A percentile compares a stretch with the other conserved stretches of the same genome.
phyloP scores from a whole-genome alignment of 1,139 yeast genomes.

The Geotrichum bryndzae region DNA sequence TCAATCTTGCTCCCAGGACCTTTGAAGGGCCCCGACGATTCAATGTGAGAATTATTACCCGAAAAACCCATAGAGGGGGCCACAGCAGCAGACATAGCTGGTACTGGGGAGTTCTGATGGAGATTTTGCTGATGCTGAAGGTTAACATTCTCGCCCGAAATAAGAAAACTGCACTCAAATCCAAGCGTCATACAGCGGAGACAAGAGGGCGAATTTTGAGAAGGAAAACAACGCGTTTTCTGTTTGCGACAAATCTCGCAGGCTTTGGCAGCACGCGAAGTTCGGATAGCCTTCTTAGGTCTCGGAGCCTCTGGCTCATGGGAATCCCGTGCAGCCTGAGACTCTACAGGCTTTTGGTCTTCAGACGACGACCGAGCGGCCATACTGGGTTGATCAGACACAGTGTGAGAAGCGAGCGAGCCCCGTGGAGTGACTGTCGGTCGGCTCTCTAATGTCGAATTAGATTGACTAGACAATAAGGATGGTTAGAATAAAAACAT shows the following conservation, averaged over 20 bases:
- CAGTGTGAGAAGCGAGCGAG: neutral
- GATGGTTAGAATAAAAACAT: neutral
- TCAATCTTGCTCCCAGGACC: neutral
- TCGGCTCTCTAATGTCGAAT: neutral
- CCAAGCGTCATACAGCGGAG: constrained; percentile 51
- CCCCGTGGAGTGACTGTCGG: neutral
- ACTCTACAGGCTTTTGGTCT: neutral
- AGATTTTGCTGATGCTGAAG: constrained; percentile 12
- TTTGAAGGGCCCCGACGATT: neutral
- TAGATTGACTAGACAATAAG: neutral
- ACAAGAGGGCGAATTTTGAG: constrained; percentile 45
- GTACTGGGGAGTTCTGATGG: neutral
- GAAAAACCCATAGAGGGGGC: neutral
- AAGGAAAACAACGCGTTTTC: constrained; percentile 57
- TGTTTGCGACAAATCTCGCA: constrained; percentile 56
- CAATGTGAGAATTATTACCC: neutral
- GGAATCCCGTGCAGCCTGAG: neutral
- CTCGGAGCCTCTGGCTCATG: neutral
- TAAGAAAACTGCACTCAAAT: constrained; percentile 46
- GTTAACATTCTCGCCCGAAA: constrained; percentile 14
- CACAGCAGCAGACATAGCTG: neutral
- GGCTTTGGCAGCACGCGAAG: constrained; percentile 41
- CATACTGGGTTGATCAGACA: neutral
- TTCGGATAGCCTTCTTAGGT: constrained; percentile 12
- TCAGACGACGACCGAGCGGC: neutral